Evolutionary conservation across 2,329 filamentous ascomycete species (phyloP), one percentile per base, ranked within the genome.

Genomic region (Ceratocystis smalleyi): DNA sequence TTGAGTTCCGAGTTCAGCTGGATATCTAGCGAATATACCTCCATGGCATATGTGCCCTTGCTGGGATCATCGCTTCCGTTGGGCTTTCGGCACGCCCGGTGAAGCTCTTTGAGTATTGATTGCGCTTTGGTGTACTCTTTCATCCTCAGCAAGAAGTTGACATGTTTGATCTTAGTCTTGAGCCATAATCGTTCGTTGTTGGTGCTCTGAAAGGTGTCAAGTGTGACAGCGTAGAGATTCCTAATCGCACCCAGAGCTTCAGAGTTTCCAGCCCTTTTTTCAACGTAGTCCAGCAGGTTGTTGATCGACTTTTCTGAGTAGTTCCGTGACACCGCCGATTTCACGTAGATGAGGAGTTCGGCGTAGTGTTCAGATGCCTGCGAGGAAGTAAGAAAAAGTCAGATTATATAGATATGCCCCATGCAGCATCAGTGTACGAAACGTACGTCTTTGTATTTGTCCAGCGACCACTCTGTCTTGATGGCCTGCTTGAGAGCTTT

Each of bases 271-370:
- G 84, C 80, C n/a, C 84, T 88, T 76, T 96, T 97, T 75, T 97
- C 92, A 69, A 99, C 94, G 73, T 88, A 95, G 76, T 97, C 94
- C 59, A 99, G 84, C 86, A 99, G 96, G 74, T 96, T 97, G 77
- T 97, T 97, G 77, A 99, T 96, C 12, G 92, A 97, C 74, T 97
- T 97, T 75, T 99, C 94, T 1, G 94, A 96, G 76, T 97, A 97
- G 76, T 97, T 99, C 68, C 94, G 85, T 49, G 94, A 97, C 59
- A 99, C 92, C 6, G 92, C 92, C 2, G 89, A 95, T 75, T 94
- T 96, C 77, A 97, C 91, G 71, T 97, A 99, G 59, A 91, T 97
- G 68, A 99, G 84, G 35, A 99, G 89, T 76, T 97, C 91, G 68
- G 84, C 86, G 76, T 95, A 99, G 75, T 99, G 91, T 72, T 92